A percentile compares a stretch with the other conserved stretches of the same genome.
These are phyloP conservation scores for Seiridium unicorne DNA, from an alignment of 2,329 filamentous ascomycete genomes.

Conservation along the genomic window DNA sequence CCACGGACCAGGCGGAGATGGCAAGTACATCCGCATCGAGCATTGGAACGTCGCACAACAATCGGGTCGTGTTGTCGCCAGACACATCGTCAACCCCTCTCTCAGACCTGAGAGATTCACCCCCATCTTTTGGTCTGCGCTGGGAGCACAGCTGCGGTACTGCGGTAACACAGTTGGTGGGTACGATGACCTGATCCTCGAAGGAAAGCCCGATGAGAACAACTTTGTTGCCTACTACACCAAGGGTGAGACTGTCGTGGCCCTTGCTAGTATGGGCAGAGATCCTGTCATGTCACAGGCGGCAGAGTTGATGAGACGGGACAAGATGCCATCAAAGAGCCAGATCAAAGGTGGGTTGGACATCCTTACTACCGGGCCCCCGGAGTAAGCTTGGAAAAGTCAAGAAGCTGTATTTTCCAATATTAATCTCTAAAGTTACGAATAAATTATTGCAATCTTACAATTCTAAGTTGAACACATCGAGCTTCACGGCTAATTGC, in stretches of 20 bases:
- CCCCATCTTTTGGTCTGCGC: slow-evolving; percentile 94
- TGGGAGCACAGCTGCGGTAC: slow-evolving; percentile 87
- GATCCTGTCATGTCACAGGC: slow-evolving; percentile 84
- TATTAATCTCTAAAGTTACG: too few species aligned
- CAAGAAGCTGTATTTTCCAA: too few species aligned
- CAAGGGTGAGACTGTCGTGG: slow-evolving; percentile 81
- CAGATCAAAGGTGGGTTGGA: slow-evolving; percentile 66
- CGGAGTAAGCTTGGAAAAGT: slow-evolving; percentile 18
- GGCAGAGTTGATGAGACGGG: slow-evolving; percentile 79
- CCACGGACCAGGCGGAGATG: slow-evolving; percentile 79
- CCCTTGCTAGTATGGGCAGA: slow-evolving; percentile 85
- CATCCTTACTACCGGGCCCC: slow-evolving; percentile 41
- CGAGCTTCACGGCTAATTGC: too few species aligned
- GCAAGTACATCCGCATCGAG: slow-evolving; percentile 78
- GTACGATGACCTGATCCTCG: slow-evolving; percentile 81
- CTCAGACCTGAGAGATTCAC: slow-evolving; percentile 71
- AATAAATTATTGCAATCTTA: too few species aligned
- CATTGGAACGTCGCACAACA: slow-evolving; percentile 99
- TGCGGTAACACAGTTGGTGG: slow-evolving; percentile 83
- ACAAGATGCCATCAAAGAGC: slow-evolving; percentile 80
- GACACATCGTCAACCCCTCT: slow-evolving; percentile 68
- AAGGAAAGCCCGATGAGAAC: slow-evolving; percentile 71
- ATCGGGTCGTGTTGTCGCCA: slow-evolving; percentile 75
- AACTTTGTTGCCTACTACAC: slow-evolving; percentile 91
- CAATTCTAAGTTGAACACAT: too few species aligned